Evolutionary conservation across 805 yeast genomes (phyloP), one percentile per base, ranked within the genome.

Genomic region (Priceomyces melissophilus): DNA sequence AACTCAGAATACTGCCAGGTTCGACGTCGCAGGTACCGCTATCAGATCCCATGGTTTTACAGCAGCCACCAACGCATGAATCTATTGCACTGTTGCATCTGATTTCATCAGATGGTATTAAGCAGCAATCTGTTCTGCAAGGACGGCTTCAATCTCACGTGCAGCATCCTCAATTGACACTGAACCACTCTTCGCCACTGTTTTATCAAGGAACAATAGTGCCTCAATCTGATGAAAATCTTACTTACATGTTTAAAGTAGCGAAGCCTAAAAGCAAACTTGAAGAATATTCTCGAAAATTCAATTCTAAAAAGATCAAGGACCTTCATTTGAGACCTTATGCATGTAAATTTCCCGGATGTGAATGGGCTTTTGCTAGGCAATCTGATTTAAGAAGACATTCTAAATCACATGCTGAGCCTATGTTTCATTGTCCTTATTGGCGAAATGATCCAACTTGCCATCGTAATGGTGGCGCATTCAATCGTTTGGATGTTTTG

Each of bases 401-500:
- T 53, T 48, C 73, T 13, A 73, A 82, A 46, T 80, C 87, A 3
- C 91, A 84, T 54, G 70, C 73, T 32, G 71, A 76, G 37, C 90
- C 90, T 2, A 72, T 71, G 43, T 79, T 79, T 52, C 82, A 77
- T 47, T 84, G 91, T 55, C 91, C 91, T 2, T 84, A 72, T 61
- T 83, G 86, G 85, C 70, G 71, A 40, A 67, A 72, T 17, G 85
- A 81, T 49, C 79, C 82, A 3, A 76, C 84, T 5, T 84, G 90
- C 56, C 93, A 84, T 58, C 70, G 84, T 41, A 83, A 82, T 48
- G 87, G 84, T 14, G 90, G 91, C 11, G 76, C 87, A 0, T 85
- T 85, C 61, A 80, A 79, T 51, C 68, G 93, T 34, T 61, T 83
- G 44, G 93, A 85, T 53, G 90, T 85, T 25, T 65, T 84, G 47